Conservation (phyloP, 2,329 filamentous ascomycete species). For the Penicillium fuscoglaucum region DNA sequence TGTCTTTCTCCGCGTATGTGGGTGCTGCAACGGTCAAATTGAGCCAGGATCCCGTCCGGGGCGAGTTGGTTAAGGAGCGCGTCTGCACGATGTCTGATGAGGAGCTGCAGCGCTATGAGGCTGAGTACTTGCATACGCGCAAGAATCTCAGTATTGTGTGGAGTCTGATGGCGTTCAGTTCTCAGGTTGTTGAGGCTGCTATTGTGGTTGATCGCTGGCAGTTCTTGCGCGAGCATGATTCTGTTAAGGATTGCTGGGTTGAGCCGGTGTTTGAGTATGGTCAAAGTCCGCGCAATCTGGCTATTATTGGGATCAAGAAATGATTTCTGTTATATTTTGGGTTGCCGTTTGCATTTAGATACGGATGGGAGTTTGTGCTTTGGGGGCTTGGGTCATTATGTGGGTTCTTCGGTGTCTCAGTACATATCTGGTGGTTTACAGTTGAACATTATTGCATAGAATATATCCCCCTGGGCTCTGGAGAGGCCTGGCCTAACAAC, state of each 20-base stretch:
- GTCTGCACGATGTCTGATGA: constrained; percentile 71
- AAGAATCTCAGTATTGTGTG: constrained; percentile 85
- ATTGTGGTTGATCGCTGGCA: constrained; percentile 90
- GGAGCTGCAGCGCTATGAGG: constrained; percentile 71
- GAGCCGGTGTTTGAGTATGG: constrained; percentile 89
- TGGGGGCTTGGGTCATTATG: background rate
- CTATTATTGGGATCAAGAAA: constrained; percentile 86
- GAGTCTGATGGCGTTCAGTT: constrained; percentile 95
- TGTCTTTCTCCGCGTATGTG: constrained; percentile 72
- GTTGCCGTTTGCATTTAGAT: background rate
- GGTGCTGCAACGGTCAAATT: constrained; percentile 79
- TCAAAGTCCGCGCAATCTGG: constrained; percentile 83
- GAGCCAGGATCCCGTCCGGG: constrained; percentile 59
- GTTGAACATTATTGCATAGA: background rate
- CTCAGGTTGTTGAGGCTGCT: constrained; percentile 80
- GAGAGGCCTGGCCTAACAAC: background rate
- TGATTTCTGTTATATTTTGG: constrained; percentile 23
- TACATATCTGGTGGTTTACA: background rate
- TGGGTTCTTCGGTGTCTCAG: background rate
- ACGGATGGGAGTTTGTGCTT: background rate
- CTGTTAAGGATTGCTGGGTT: constrained; percentile 79
- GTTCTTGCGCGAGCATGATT: constrained; percentile 77
- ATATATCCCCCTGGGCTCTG: background rate
- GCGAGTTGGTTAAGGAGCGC: constrained; percentile 62
- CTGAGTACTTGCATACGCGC: constrained; percentile 63